phyloP scores from a whole-genome alignment of 352 stramenopile genomes.

The Phytophthora pinifolia region DNA sequence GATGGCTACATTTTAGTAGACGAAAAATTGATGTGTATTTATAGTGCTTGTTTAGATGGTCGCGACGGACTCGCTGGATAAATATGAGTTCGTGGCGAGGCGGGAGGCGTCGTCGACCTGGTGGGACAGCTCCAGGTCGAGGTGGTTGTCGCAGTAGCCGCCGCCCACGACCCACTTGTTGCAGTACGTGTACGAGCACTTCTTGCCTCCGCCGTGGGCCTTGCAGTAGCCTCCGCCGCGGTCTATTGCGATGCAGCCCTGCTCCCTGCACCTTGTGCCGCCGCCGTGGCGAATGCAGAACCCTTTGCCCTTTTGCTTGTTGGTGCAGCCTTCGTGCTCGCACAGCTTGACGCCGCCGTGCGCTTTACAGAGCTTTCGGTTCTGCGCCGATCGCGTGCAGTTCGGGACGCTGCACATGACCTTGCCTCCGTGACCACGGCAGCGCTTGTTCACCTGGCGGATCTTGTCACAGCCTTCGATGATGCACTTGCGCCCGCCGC shows the following conservation, averaged over 20 bases:
- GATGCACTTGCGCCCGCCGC: constrained; percentile 81
- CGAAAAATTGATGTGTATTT: no score
- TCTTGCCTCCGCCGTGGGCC: constrained; percentile 80
- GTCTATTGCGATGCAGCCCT: constrained; percentile 67
- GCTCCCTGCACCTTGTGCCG: constrained; percentile 69
- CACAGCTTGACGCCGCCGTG: constrained; percentile 80
- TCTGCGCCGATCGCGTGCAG: constrained; percentile 80
- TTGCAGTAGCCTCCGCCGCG: constrained; percentile 85
- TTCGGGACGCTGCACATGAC: constrained; percentile 74
- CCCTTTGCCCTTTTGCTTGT: constrained; percentile 85
- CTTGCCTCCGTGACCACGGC: constrained; percentile 79
- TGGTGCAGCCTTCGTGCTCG: constrained; percentile 69
- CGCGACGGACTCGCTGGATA: constrained; percentile 64
- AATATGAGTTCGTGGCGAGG: constrained; percentile 63
- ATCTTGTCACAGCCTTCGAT: constrained; percentile 86
- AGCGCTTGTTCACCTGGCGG: constrained; percentile 85
- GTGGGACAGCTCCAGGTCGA: constrained; percentile 62
- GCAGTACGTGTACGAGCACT: constrained; percentile 68
- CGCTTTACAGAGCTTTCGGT: constrained; percentile 81
- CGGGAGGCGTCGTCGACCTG: constrained; percentile 57
- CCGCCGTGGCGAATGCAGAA: constrained; percentile 85
- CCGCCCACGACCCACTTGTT: constrained; percentile 82
- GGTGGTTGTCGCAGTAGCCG: constrained; percentile 69
- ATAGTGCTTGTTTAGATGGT: constrained; percentile 46
- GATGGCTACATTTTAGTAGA: constrained; percentile 13